Evolutionary conservation across 371 early-diverging fungal species (phyloP), one percentile per base, ranked within the genome.

Genomic region (Batrachochytrium dendrobatidis): DNA sequence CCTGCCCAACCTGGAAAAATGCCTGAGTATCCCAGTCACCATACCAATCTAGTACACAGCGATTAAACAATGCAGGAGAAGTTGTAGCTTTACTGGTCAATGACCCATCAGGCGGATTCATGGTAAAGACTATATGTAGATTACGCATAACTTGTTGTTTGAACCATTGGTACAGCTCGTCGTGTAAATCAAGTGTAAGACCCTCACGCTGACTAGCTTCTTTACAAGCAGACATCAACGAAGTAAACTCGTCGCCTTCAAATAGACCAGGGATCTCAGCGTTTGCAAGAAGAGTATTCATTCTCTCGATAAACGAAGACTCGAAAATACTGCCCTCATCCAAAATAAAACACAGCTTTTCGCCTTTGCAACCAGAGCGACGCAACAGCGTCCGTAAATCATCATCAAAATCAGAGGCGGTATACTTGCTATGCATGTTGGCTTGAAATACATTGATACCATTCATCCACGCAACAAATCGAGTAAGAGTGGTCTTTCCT

Each of bases 391-490:
- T 76, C 52, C 95, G 83, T 55, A 99, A 73, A 75, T 98, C 98
- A 33, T 96, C 98, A 69, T 99, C 99, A 72, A 99, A 99, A 69
- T 98, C 99, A 18, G 86, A 89, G 10, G 89, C 93, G 0, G 90
- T 81, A 73, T 99, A 99, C 68, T 92, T 88, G 78, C 90, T 90
- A 74, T 98, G 95, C 24, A 87, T 95, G 74, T 93, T 91, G 74
- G 96, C 87, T 68, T 98, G 97, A 84, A 93, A 90, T 24, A 97
- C 91, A 57, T 86, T 81, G 29, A 96, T 69, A 33, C 98, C 98
- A 66, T 99, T 98, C 94, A 99, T 92, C 99, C 99, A 99, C 2
- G 97, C 95, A 34, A 94, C 98, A 67, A 99, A 99, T 3, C 98
- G 84, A 6, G 97, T 88, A 60, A 98, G 69, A 0, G 98, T 97